A percentile compares a stretch with the other conserved stretches of the same genome.
Conservation (phyloP, 805 yeast species). For the Peterozyma xylosa region DNA sequence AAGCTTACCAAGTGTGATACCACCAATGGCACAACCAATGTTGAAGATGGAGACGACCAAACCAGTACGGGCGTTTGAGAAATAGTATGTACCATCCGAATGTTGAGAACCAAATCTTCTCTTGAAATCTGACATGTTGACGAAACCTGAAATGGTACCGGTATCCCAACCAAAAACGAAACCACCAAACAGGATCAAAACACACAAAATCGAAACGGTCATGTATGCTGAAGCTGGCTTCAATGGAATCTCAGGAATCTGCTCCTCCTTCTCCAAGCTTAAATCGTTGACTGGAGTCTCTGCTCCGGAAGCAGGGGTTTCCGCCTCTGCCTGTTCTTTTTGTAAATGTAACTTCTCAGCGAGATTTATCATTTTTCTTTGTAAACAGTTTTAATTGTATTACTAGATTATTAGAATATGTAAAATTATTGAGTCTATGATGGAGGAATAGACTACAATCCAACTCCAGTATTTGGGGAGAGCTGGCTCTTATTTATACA, state of each 20-base stretch:
- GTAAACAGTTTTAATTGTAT: no score
- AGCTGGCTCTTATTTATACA: no score
- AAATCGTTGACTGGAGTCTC: neutral
- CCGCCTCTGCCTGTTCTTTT: neutral
- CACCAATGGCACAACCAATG: slow-evolving; percentile 70
- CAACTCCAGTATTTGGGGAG: no score
- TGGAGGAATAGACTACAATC: no score
- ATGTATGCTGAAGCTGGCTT: slow-evolving; percentile 17
- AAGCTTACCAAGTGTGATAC: slow-evolving; percentile 45
- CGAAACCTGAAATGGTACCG: slow-evolving; percentile 70
- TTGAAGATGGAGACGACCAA: slow-evolving; percentile 65
- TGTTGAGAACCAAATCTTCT: slow-evolving; percentile 41
- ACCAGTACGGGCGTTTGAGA: slow-evolving; percentile 50
- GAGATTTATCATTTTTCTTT: no score
- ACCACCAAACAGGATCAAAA: slow-evolving; percentile 68
- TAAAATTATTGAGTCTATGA: no score
- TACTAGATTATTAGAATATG: no score
- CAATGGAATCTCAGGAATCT: slow-evolving; percentile 12
- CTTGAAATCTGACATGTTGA: slow-evolving; percentile 52
- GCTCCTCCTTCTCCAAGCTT: neutral
- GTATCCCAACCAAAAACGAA: slow-evolving; percentile 76
- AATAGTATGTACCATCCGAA: slow-evolving; percentile 29
- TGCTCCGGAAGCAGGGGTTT: neutral
- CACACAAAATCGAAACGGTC: slow-evolving; percentile 30
- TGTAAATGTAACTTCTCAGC: no score